Conservation (phyloP, 2,329 filamentous ascomycete species). For the Graphilbum sp. region DNA sequence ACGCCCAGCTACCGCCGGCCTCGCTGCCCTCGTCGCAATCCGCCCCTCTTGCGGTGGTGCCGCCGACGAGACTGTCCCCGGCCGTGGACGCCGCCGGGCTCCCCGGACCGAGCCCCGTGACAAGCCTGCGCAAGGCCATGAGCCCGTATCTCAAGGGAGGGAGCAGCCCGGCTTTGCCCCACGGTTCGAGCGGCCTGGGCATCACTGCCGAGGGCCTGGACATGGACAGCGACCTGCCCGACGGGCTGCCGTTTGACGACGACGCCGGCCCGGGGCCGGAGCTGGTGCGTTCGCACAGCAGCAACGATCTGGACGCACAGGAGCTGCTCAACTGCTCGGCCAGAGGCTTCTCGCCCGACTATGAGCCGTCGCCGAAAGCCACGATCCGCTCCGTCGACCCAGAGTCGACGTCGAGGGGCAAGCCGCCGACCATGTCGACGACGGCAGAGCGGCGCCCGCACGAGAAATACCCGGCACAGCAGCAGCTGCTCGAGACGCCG, state of each 20-base stretch:
- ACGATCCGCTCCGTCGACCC: slow-evolving; percentile 50
- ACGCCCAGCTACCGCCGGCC: too few relatives aligned
- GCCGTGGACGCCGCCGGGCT: not conserved
- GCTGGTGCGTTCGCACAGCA: not conserved
- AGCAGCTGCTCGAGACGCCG: slow-evolving; percentile 17
- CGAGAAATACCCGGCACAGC: too few relatives aligned
- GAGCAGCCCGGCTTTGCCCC: slow-evolving; percentile 12
- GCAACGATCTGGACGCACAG: slow-evolving; percentile 1
- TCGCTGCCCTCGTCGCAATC: slow-evolving; percentile 3
- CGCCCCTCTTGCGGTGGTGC: slow-evolving; percentile 8
- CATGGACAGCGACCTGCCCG: not conserved
- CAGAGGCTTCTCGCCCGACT: slow-evolving; percentile 58
- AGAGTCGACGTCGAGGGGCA: too few relatives aligned
- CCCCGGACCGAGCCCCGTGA: slow-evolving; percentile 47
- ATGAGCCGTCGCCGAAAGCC: slow-evolving; percentile 55
- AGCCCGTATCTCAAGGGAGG: slow-evolving; percentile 59
- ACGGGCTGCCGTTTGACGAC: not conserved
- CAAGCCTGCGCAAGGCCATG: slow-evolving; percentile 75
- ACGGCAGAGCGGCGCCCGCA: slow-evolving; percentile 1
- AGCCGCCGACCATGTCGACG: too few relatives aligned
- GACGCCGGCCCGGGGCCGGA: not conserved
- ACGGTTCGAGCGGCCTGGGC: not conserved
- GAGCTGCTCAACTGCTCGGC: slow-evolving; percentile 17
- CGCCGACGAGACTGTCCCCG: not conserved
- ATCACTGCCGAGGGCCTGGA: not conserved